phyloP scores from a whole-genome alignment of 1,284 basidiomycete species.

The Puccinia novopanici region DNA sequence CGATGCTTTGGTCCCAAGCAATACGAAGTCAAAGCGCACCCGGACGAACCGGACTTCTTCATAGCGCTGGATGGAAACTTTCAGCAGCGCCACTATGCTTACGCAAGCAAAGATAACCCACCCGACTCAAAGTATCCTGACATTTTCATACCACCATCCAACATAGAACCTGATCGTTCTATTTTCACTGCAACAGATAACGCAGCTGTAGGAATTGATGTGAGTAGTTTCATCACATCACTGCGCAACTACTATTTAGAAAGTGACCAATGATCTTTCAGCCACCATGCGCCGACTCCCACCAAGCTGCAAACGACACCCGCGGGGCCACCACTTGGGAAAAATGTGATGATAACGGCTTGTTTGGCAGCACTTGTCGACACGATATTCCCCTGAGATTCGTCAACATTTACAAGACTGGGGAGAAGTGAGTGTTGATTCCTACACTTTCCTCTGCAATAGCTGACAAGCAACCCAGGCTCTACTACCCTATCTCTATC shows the following conservation, averaged over 20 bases:
- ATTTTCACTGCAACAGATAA: background rate
- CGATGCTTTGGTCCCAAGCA: constrained; percentile 4
- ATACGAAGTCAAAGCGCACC: background rate
- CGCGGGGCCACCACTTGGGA: constrained; percentile 3
- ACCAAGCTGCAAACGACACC: background rate
- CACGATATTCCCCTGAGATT: constrained; percentile 15
- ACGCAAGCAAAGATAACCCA: background rate
- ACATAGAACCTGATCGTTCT: background rate
- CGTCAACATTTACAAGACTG: constrained; percentile 15
- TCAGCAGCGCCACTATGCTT: background rate
- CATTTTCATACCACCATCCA: background rate
- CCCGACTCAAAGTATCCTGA: background rate
- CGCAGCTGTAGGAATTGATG: background rate
- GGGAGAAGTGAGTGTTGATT: background rate
- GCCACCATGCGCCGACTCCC: constrained; percentile 3
- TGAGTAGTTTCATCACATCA: background rate
- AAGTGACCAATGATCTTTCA: background rate
- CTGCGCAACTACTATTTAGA: background rate
- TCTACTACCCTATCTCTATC: constrained; percentile 24
- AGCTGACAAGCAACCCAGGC: background rate
- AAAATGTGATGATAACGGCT: constrained; percentile 18
- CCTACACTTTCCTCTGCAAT: background rate
- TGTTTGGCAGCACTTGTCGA: constrained; percentile 16
- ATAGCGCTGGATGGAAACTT: background rate
- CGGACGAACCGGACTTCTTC: background rate